phyloP scores from a whole-genome alignment of 75 land plant genomes.

The Pinus taeda region DNA sequence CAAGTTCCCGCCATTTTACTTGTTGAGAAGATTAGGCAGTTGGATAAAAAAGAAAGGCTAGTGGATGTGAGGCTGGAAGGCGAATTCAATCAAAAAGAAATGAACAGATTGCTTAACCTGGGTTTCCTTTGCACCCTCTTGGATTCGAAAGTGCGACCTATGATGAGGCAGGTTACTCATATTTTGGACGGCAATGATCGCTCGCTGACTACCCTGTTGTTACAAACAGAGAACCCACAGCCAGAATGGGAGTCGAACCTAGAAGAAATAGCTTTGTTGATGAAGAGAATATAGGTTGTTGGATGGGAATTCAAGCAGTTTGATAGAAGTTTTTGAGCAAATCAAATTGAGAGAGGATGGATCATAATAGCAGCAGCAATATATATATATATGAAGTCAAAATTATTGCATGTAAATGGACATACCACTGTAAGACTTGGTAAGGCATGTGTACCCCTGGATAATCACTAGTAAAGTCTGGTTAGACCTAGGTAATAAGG shows the following conservation, averaged over 20 bases:
- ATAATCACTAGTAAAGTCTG: too few relatives aligned
- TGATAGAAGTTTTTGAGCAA: too few relatives aligned
- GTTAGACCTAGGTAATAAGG: too few relatives aligned
- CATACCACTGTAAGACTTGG: too few relatives aligned
- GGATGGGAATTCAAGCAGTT: conserved; percentile 8
- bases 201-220: conserved; percentile 1
- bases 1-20: not conserved
- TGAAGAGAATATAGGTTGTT: conserved; percentile 59
- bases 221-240: conserved; percentile 12
- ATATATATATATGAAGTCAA: too few relatives aligned
- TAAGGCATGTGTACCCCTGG: too few relatives aligned
- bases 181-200: conserved; percentile 50
- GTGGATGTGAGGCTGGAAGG: conserved; percentile 25
- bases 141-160: conserved; percentile 42
- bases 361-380: too few relatives aligned
- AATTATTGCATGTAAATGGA: too few relatives aligned
- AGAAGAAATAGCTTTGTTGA: conserved; percentile 16
- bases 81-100: conserved; percentile 25
- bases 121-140: conserved; percentile 46
- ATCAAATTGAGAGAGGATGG: too few relatives aligned
- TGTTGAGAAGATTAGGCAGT: not conserved
- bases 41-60: not conserved
- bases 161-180: conserved; percentile 54
- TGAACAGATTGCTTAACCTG: conserved; percentile 38
- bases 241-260: conserved; percentile 42